Percentiles rank a stretch among this genome's conserved stretches.
phyloP scores from a whole-genome alignment of 768 basidiomycete species.

The Lentinula sp. region DNA sequence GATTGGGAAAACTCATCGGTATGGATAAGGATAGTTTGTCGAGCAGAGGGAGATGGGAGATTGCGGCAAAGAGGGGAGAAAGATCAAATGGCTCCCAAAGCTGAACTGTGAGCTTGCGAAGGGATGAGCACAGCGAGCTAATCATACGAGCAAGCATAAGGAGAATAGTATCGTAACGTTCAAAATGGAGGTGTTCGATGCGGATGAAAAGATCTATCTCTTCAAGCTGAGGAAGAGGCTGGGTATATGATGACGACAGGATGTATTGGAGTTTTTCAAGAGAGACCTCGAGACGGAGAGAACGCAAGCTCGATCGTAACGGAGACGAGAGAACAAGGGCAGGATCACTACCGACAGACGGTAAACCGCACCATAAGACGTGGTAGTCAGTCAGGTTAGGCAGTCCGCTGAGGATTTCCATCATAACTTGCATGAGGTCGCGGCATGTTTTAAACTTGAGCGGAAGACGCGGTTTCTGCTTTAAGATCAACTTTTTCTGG shows the following conservation, averaged over 20 bases:
- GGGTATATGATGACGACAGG: neutral
- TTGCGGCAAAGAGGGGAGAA: slow-evolving; percentile 31
- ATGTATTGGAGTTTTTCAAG: slow-evolving; percentile 10
- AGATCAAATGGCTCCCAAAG: slow-evolving; percentile 40
- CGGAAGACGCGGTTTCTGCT: slow-evolving; percentile 21
- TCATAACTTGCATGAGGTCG: slow-evolving; percentile 33
- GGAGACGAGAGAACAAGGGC: slow-evolving; percentile 13
- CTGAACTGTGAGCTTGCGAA: slow-evolving; percentile 33
- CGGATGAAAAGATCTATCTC: slow-evolving; percentile 39
- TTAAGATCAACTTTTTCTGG: slow-evolving; percentile 11
- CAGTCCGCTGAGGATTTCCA: slow-evolving; percentile 35
- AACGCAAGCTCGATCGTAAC: neutral
- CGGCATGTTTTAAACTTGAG: slow-evolving; percentile 25
- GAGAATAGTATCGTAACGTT: slow-evolving; percentile 24
- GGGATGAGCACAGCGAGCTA: slow-evolving; percentile 25
- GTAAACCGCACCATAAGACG: slow-evolving; percentile 42
- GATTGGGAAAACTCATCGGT: slow-evolving; percentile 32
- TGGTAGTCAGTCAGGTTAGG: slow-evolving; percentile 43
- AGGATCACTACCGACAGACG: slow-evolving; percentile 12
- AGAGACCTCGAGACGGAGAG: slow-evolving; percentile 13
- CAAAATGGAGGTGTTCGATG: slow-evolving; percentile 22
- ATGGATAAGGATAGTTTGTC: slow-evolving; percentile 28
- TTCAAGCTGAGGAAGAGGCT: slow-evolving; percentile 19
- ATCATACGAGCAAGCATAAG: slow-evolving; percentile 32
- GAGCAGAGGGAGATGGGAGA: slow-evolving; percentile 26